These are phyloP conservation scores for Globisporangium megalacanthum DNA, from an alignment of 352 stramenopile genomes.

Conservation along the genomic window DNA sequence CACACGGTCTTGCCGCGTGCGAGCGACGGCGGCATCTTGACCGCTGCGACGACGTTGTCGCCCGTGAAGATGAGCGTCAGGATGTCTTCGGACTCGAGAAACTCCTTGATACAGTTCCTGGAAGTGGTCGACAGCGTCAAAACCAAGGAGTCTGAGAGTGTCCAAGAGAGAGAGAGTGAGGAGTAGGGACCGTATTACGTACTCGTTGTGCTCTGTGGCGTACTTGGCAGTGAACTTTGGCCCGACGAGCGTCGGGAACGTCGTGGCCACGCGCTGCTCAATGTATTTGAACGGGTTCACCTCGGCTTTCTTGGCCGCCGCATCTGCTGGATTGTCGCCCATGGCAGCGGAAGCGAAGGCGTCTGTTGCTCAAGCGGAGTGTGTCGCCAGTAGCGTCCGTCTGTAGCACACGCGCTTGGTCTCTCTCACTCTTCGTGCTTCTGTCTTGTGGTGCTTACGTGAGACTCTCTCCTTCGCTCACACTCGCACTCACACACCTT, in stretches of 20 bases:
- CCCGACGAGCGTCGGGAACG: constrained; percentile 49
- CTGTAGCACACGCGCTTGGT: too few species aligned
- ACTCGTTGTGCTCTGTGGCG: constrained; percentile 77
- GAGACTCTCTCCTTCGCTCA: too few species aligned
- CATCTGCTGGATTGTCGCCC: constrained; percentile 38
- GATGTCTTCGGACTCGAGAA: constrained; percentile 83
- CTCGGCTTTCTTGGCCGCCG: constrained; percentile 44
- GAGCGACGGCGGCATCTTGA: constrained; percentile 86
- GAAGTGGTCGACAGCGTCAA: background rate
- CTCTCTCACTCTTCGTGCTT: too few species aligned
- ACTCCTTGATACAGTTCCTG: constrained; percentile 81
- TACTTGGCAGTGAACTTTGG: constrained; percentile 82
- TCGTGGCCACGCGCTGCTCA: constrained; percentile 70
- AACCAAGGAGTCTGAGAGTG: too few species aligned
- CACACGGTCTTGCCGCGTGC: constrained; percentile 87
- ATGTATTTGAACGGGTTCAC: constrained; percentile 77
- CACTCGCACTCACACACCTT: too few species aligned
- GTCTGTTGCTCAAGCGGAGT: too few species aligned
- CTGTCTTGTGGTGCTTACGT: too few species aligned
- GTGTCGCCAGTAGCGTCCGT: too few species aligned
- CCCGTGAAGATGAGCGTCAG: constrained; percentile 88
- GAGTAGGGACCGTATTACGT: constrained; percentile 12
- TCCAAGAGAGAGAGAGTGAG: background rate
- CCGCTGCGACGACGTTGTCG: constrained; percentile 76
- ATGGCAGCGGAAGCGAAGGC: constrained; percentile 16